Conservation (phyloP, 441 rosid species). For the Jatropha multifida region DNA sequence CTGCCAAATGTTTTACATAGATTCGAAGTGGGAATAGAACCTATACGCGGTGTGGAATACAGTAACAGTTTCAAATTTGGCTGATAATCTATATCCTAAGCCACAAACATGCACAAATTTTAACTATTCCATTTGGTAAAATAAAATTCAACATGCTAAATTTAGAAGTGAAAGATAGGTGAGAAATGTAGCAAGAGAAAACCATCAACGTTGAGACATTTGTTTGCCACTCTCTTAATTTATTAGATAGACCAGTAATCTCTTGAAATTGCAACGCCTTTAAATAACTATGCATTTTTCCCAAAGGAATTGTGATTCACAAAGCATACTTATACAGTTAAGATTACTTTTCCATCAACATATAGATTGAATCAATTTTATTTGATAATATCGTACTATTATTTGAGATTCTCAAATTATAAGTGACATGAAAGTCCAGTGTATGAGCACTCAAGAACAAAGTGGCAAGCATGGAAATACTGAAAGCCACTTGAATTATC, state of each 20-base stretch:
- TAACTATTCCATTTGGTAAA: background rate
- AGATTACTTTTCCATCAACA: background rate
- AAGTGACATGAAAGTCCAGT: background rate
- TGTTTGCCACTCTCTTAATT: slow-evolving; percentile 5
- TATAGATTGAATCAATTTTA: background rate
- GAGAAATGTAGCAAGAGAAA: background rate
- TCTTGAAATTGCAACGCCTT: background rate
- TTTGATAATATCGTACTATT: background rate
- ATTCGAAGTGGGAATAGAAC: background rate
- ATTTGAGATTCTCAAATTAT: background rate
- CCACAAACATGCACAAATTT: background rate
- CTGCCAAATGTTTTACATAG: slow-evolving; percentile 12
- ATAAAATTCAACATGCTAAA: background rate
- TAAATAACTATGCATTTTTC: background rate
- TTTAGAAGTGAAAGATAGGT: background rate
- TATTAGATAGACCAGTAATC: background rate
- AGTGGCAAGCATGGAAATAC: slow-evolving; percentile 9
- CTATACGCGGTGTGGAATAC: background rate
- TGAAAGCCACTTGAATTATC: background rate
- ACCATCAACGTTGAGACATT: background rate
- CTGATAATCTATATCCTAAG: background rate
- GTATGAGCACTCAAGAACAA: background rate
- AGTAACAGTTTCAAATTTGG: background rate
- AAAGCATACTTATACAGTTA: background rate
- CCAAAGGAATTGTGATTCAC: background rate